Conservation (phyloP, 805 yeast genomes). For the Nadsonia fulvescens region DNA sequence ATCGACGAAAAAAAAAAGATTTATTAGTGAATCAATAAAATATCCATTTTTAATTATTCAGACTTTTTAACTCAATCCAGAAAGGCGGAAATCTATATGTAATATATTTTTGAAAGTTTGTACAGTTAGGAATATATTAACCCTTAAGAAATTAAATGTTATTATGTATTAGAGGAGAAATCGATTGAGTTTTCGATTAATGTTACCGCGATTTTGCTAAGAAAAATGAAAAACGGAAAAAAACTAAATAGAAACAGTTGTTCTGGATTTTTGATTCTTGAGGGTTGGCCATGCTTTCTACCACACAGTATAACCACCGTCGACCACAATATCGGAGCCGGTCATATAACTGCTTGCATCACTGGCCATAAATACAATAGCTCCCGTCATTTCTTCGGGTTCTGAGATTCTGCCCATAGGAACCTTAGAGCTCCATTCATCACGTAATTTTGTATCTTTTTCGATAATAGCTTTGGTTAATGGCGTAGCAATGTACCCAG, state of each 20-base stretch:
- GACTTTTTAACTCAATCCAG: neutral
- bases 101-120: constrained; percentile 3
- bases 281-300: no score
- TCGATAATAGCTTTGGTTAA: constrained; percentile 53
- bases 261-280: no score
- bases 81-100: constrained; percentile 4
- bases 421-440: constrained; percentile 51
- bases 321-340: constrained; percentile 67
- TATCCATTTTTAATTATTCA: neutral
- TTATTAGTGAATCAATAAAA: constrained; percentile 29
- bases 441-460: constrained; percentile 31
- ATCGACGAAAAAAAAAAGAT: constrained; percentile 92
- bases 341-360: constrained; percentile 67
- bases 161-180: no score
- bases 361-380: constrained; percentile 55
- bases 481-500: constrained; percentile 70
- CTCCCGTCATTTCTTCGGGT: constrained; percentile 67
- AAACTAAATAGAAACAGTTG: no score
- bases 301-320: constrained; percentile 82
- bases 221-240: no score
- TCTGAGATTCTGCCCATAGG: constrained; percentile 77
- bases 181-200: no score
- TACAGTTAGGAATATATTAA: constrained; percentile 1
- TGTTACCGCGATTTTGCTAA: no score
- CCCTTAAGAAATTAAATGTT: neutral